Conservation (phyloP, 345 rosid genomes). For the Arabis alpina region DNA sequence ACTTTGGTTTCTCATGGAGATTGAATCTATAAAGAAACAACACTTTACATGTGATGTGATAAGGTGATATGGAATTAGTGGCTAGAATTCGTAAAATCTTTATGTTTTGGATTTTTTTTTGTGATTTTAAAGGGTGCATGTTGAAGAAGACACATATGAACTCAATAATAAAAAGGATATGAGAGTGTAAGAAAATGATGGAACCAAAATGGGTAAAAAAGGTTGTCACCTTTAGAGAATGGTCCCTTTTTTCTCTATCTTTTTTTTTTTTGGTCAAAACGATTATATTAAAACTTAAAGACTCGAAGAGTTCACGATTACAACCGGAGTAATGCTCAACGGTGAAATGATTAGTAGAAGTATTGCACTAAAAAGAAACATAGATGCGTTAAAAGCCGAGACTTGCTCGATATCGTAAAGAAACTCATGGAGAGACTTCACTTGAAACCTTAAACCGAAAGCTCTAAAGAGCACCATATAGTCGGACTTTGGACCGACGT, state of each 20-base stretch:
- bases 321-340: too few species aligned
- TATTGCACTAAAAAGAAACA: too few species aligned
- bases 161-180: slow-evolving; percentile 5
- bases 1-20: background rate
- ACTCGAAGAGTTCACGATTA: too few species aligned
- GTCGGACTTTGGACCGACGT: too few species aligned
- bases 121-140: background rate
- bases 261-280: too few species aligned
- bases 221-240: slow-evolving; percentile 39
- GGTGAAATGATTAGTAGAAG: too few species aligned
- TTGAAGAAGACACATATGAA: slow-evolving; percentile 18
- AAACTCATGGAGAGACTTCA: too few species aligned
- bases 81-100: slow-evolving; percentile 1
- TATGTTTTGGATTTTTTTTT: background rate
- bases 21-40: slow-evolving; percentile 9
- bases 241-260: slow-evolving; percentile 30
- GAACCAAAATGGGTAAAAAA: slow-evolving; percentile 34
- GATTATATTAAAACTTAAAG: too few species aligned
- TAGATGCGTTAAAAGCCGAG: too few species aligned
- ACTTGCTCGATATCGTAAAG: too few species aligned
- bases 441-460: too few species aligned
- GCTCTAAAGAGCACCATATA: too few species aligned
- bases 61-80: slow-evolving; percentile 21
- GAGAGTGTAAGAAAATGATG: slow-evolving; percentile 32
- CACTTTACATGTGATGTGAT: slow-evolving; percentile 25